Base-by-base conservation (phyloP, 176 grass and related monocot species). In the Otatea glauca region DNA sequence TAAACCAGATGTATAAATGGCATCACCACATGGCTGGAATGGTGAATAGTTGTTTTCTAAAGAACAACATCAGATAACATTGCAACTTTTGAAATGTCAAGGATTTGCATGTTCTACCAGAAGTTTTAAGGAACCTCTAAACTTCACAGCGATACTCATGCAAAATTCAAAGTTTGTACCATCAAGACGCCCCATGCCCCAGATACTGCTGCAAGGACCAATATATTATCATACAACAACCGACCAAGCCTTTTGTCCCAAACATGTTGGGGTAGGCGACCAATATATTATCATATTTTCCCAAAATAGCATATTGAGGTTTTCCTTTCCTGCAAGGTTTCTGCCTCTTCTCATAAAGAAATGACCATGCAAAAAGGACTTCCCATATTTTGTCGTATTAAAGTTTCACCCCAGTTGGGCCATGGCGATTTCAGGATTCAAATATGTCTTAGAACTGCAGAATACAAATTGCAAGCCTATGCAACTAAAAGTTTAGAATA, bases 51-150 rank as follows among this genome's bases (percentile, higher is more conserved):
- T 7, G 7, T 29, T 64, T 54, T 41, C 27, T 18, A 83, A 27
- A 75, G 47, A 70, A 41, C 29, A 70, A 41, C 29, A 80, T 17
- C 7, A 20, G 2, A 80, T 64, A 55, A 54, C 49, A 54, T n/a
- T 68, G 20, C 18, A 53, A 72, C 20, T 62, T 79, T n/a, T 65
- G 29, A 61, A 50, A 78, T 71, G 17, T 72, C 14, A 81, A 58
- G 38, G 67, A 13, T 24, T 66, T 42, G 35, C 3, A 70, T 61
- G 54, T 60, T 76, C 23, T 54, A 63, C 42, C 23, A 70, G 35
- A 15, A 32, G 25, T 24, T 41, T 71, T 76, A 3, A 34, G 20
- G 53, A 62, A 61, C 2, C 18, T 45, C 18, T 25, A 14, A 48
- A 61, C 15, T 12, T 2, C 11, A 56, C 7, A 43, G 6, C 6